Conservation (phyloP, 2,329 filamentous ascomycete genomes). For the Phoma herbarum region DNA sequence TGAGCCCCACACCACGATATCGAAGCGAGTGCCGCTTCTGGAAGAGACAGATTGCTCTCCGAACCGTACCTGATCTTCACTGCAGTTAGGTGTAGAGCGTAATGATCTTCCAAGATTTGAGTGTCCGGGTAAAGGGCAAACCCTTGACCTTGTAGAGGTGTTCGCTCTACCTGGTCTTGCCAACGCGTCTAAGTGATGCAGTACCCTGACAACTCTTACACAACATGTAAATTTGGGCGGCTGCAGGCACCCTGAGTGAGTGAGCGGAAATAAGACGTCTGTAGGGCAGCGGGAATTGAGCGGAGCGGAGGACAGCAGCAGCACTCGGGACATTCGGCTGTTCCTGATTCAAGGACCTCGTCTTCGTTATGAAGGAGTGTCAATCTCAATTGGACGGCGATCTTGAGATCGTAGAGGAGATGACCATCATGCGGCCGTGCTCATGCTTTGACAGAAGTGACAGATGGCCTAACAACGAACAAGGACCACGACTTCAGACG, state of each 20-base stretch:
- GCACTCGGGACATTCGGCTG: slow-evolving; percentile 1
- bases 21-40: slow-evolving; percentile 30
- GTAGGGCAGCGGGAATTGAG: slow-evolving; percentile 9
- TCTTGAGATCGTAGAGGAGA: slow-evolving; percentile 5
- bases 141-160: slow-evolving; percentile 3
- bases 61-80: slow-evolving; percentile 14
- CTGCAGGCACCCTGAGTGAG: slow-evolving; percentile 1
- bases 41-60: slow-evolving; percentile 9
- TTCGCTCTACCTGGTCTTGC: not conserved
- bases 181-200: slow-evolving; percentile 3
- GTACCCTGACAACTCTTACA: not conserved
- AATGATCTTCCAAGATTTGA: not conserved
- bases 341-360: slow-evolving; percentile 6
- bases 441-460: slow-evolving; percentile 18
- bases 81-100: slow-evolving; percentile 5
- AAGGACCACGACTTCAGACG: slow-evolving; percentile 7
- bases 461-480: slow-evolving; percentile 10
- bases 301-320: slow-evolving; percentile 18
- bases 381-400: slow-evolving; percentile 9
- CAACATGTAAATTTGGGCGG: not conserved
- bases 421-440: slow-evolving; percentile 17
- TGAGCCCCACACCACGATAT: slow-evolving; percentile 36
- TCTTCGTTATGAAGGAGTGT: slow-evolving; percentile 4
- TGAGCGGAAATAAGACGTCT: slow-evolving; percentile 18
- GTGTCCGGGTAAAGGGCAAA: slow-evolving; percentile 12